Conservation (phyloP, 2,329 filamentous ascomycete species). For the Xylaria sp. region DNA sequence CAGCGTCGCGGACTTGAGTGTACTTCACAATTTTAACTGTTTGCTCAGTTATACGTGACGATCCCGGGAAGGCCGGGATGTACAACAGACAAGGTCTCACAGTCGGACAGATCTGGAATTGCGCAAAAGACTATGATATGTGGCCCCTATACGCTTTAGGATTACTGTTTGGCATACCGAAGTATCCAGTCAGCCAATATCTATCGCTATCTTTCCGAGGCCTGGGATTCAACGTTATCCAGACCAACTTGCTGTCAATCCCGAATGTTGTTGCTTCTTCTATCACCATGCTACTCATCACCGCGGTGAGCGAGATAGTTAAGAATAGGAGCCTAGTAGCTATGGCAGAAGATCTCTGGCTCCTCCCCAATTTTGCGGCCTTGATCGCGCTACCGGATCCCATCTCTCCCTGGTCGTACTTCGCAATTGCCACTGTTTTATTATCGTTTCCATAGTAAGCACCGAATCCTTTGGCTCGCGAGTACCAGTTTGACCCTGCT, state of each 20-base stretch:
- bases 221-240: constrained; percentile 55
- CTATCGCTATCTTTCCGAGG: constrained; percentile 44
- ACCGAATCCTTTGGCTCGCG: not conserved
- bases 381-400: constrained; percentile 55
- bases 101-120: constrained; percentile 56
- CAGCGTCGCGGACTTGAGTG: not conserved
- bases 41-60: constrained; percentile 61
- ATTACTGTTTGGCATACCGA: constrained; percentile 58
- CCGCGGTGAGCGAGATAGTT: constrained; percentile 61
- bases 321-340: constrained; percentile 61
- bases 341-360: constrained; percentile 63
- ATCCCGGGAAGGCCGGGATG: constrained; percentile 62
- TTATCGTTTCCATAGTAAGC: constrained; percentile 62
- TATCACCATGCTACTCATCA: constrained; percentile 61
- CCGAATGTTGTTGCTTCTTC: constrained; percentile 60
- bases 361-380: constrained; percentile 63
- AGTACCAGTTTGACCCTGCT: constrained; percentile 6
- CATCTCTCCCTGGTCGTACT: constrained; percentile 59
- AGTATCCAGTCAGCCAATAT: constrained; percentile 54
- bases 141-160: constrained; percentile 54
- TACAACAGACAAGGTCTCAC: constrained; percentile 63
- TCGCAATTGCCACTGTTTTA: constrained; percentile 60
- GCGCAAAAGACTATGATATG: constrained; percentile 63
- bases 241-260: constrained; percentile 65
- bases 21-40: constrained; percentile 31